Base-by-base conservation (phyloP, 371 early-diverging fungal genomes). In the Dichotomocladium elegans region DNA sequence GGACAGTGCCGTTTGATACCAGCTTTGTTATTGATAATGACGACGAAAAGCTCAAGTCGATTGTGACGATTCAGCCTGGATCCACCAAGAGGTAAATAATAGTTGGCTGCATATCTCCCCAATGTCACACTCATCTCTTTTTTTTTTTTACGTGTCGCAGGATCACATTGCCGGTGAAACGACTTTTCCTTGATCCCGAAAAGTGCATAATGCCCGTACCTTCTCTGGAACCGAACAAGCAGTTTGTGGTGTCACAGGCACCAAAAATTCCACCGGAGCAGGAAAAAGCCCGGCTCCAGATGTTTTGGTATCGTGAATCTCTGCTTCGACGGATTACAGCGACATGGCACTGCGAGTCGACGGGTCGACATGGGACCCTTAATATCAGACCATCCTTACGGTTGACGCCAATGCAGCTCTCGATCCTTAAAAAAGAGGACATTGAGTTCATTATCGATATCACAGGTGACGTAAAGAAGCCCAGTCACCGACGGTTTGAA, bases 241-340 rank as follows among this genome's bases (percentile, higher is more conserved):
- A 91, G 66, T 90, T 87, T 64, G 87, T 91, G 7, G 83, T 87
- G 1, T 77, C 84, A 3, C 80, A 86, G 51, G 78, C 75, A 3
- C 64, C 64, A 0, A 57, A 57, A 22, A 57, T 57, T 41, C 58
- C 68, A 1, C 51, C 61, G 19, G 80, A 81, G 29, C 84, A 88
- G 52, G 86, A 83, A 34, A 63, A 63, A 4, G 58, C 70, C 22
- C 79, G 83, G 14, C 58, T 84, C 21, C 69, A 81, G 6, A 65
- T 86, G 61, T 92, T 90, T 62, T 92, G 93, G 93, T 87, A 87
- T 53, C 66, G 86, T 42, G 88, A 91, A 53, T 71, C 76, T n/a
- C 51, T 91, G 8, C 54, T 88, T 41, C 63, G 77, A 41, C 70
- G 78, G 14, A 65, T 87, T 12, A 73, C 70, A 5, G 81, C 82